Conservation (phyloP, 2,329 filamentous ascomycete species). For the Cordyceps javanica region DNA sequence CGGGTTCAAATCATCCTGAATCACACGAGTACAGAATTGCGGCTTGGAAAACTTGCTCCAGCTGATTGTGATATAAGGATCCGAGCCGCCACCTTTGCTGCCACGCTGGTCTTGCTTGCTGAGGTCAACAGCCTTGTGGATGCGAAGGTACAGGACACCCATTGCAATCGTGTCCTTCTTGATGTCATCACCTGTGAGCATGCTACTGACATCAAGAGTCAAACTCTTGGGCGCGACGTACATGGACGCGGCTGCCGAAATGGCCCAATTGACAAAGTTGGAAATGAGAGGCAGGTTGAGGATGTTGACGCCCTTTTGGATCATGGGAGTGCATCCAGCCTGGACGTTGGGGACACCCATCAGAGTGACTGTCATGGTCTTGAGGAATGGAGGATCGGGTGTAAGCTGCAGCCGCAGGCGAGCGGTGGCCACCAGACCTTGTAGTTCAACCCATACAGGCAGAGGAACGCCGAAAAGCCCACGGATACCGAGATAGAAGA, state of each 20-base stretch:
- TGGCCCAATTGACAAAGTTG: slow-evolving; percentile 95
- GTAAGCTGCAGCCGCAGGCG: slow-evolving; percentile 78
- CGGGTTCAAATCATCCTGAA: slow-evolving; percentile 89
- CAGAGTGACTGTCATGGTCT: slow-evolving; percentile 84
- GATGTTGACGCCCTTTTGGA: slow-evolving; percentile 86
- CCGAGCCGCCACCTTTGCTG: slow-evolving; percentile 78
- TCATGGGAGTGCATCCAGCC: slow-evolving; percentile 85
- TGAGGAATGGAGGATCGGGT: slow-evolving; percentile 86
- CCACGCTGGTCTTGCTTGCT: slow-evolving; percentile 87
- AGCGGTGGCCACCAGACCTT: slow-evolving; percentile 82
- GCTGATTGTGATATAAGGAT: slow-evolving; percentile 90
- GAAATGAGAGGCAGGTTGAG: slow-evolving; percentile 88
- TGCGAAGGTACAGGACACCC: slow-evolving; percentile 87
- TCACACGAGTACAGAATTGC: slow-evolving; percentile 95
- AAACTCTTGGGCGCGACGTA: slow-evolving; percentile 94
- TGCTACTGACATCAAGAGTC: slow-evolving; percentile 83
- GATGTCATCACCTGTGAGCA: slow-evolving; percentile 86
- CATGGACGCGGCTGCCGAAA: slow-evolving; percentile 77
- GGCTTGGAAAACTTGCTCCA: slow-evolving; percentile 98
- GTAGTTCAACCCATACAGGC: slow-evolving; percentile 84
- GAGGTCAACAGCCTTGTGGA: slow-evolving; percentile 78
- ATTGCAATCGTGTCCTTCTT: slow-evolving; percentile 82
- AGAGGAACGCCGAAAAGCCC: slow-evolving; percentile 85
- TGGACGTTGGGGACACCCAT: slow-evolving; percentile 90
- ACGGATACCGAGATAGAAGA: slow-evolving; percentile 88